Base-by-base conservation (phyloP, 2,329 filamentous ascomycete species). In the Byssochlamys sp. region DNA sequence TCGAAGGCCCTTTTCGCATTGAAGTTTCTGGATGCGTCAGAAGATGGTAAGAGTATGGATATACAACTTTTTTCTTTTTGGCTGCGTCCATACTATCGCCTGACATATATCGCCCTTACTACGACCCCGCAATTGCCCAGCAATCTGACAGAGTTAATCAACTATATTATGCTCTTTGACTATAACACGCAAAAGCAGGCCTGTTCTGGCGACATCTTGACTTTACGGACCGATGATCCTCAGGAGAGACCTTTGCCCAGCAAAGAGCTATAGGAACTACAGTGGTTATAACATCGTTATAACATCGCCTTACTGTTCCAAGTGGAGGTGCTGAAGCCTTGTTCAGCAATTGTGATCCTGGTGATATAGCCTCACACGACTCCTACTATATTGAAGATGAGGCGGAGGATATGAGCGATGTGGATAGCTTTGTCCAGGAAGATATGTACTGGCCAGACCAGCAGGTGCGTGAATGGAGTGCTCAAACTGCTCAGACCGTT, bases 1-100 rank as follows among this genome's bases (percentile, higher is more conserved):
- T 27, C 39, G 11, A 26, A 29, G n/a, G 28, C 39, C 26, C 56
- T 57, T 26, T 57, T 57, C 39, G 56, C 56, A 26, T 14, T 57
- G 12, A 39, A 55, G 24, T 52, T 52, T 28, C 12, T 57, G 28
- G n/a, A 54, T 5, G 14, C 49, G 10, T 27, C 52, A 19, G 33
- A 14, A 9, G 56, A 57, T 29, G 31, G 50, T n/a, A 55, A 48
- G 45, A 48, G 19, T 19, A 33, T 57, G 27, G 2, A 26, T 11
- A 14, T 57, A 5, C 26, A 28, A 14, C 49, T 57, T 19, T 19
- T 19, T 19, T 19, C 19, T 24, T 50, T 28, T 24, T 57, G 56
- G 56, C 29, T 57, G 6, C 24, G 19, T 5, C 52, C 56, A 14
- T 49, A 27, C 24, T 29, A 53, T 7, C 45, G 52, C 9, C 7